Base-by-base conservation (phyloP, 148 eudicot species). In the Persicaria tinctoria region DNA sequence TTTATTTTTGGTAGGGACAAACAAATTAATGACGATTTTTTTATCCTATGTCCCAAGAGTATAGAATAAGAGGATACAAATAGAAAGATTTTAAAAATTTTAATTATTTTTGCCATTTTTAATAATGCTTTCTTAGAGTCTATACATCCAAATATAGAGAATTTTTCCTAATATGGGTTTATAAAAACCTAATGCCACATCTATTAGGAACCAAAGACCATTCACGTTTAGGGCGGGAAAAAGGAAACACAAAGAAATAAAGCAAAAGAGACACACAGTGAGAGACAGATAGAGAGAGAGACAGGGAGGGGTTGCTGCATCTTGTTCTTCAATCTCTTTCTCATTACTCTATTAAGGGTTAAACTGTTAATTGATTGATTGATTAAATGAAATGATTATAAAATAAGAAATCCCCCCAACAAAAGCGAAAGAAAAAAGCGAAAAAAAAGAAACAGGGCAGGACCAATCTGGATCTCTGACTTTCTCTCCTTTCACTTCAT, bases 201-300 rank as follows among this genome's bases (percentile, higher is more conserved):
- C 41, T 32, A 32, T 1, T 32, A 32, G 41, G 41, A 32, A 32
- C 41, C 41, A 32, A 32, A 32, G 41, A 32, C 41, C 12, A 63
- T 27, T 66, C 70, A 66, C 44, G 70, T 44, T 41, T 44, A 66
- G 47, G 70, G 70, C 70, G 70, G 70, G 70, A 66, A 66, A 66
- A 8, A 44, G 47, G 13, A 64, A 54, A 14, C 5, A 18, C 27
- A 2, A 17, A 17, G 63, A 55, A 51, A 11, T 16, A 16, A 16
- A 57, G 63, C 8, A 23, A 9, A 11, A 41, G 41, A 41, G 45
- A n/a, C 41, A 32, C 41, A 32, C 41, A 32, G 41, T 32, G 41
- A 32, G 41, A 32, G 41, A 32, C 38, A 32, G 38, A 23, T 23
- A 32, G 38, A 32, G 2, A 32, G 38, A 32, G 38, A 32, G 38